Conservation (phyloP, 192 early-diverging fungal genomes). For the Rhizoclosmatium sp. region DNA sequence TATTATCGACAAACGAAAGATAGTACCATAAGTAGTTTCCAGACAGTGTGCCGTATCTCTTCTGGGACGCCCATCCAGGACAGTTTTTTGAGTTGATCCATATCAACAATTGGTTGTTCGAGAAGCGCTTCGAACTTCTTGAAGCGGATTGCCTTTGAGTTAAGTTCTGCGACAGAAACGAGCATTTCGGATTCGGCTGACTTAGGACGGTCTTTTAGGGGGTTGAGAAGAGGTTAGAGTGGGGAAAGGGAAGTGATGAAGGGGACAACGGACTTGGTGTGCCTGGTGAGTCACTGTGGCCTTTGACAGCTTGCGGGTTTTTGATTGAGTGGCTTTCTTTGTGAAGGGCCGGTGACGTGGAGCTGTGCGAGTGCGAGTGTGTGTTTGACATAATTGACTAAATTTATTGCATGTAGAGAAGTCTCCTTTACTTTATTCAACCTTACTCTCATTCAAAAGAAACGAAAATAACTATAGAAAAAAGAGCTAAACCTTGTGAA, state of each 20-base stretch:
- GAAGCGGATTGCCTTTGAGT: conserved; percentile 58
- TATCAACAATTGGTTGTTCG: conserved; percentile 62
- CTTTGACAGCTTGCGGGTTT: conserved; percentile 15
- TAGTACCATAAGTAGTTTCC: conserved; percentile 88
- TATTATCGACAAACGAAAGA: background rate
- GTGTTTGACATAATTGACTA: too few species aligned
- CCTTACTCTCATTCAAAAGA: too few species aligned
- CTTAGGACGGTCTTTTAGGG: background rate
- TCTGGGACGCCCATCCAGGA: conserved; percentile 95
- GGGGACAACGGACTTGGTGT: background rate
- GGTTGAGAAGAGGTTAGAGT: background rate
- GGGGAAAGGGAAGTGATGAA: background rate
- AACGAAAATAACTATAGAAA: too few species aligned
- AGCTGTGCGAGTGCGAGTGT: background rate
- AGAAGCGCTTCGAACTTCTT: conserved; percentile 68
- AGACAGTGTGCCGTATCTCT: conserved; percentile 83
- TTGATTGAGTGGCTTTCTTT: conserved; percentile 2
- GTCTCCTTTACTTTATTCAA: too few species aligned
- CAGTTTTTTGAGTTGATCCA: conserved; percentile 76
- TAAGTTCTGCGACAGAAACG: conserved; percentile 60
- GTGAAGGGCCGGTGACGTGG: background rate
- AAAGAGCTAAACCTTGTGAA: too few species aligned
- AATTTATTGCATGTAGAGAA: too few species aligned
- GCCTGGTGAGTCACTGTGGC: background rate
- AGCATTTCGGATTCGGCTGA: conserved; percentile 51